Conservation (phyloP, 805 yeast genomes). For the Isabelozyma heimii region DNA sequence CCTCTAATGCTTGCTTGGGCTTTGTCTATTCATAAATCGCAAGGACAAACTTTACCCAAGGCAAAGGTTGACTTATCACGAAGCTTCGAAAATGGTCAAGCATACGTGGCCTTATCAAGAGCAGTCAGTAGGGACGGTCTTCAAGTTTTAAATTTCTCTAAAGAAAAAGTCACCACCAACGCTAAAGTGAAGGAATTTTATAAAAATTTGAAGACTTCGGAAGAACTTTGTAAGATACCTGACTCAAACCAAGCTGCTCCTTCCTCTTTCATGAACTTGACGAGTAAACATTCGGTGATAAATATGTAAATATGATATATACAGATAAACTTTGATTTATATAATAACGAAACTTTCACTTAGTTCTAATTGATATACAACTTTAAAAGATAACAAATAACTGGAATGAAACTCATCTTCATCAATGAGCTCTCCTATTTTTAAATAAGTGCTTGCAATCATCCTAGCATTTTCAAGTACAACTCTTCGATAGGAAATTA, state of each 20-base stretch:
- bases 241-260: neutral
- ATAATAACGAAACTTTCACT: slow-evolving; percentile 2
- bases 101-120: slow-evolving; percentile 91
- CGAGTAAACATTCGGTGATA: neutral
- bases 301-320: neutral
- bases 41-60: slow-evolving; percentile 82
- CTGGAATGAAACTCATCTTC: too few relatives aligned
- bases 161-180: slow-evolving; percentile 64
- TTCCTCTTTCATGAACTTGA: neutral
- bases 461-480: too few relatives aligned
- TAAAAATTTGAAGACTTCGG: slow-evolving; percentile 39
- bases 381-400: neutral
- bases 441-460: too few relatives aligned
- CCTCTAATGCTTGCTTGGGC: slow-evolving; percentile 97
- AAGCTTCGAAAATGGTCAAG: slow-evolving; percentile 90
- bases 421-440: too few relatives aligned
- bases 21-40: slow-evolving; percentile 90
- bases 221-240: slow-evolving; percentile 11
- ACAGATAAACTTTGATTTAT: neutral
- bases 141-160: slow-evolving; percentile 74
- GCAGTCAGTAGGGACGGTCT: slow-evolving; percentile 82
- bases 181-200: slow-evolving; percentile 72
- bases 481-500: too few relatives aligned
- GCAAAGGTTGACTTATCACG: slow-evolving; percentile 82
- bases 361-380: slow-evolving; percentile 14